Evolutionary conservation across 768 basidiomycete genomes (phyloP).

Genomic region (Ephemerocybe angulata): DNA sequence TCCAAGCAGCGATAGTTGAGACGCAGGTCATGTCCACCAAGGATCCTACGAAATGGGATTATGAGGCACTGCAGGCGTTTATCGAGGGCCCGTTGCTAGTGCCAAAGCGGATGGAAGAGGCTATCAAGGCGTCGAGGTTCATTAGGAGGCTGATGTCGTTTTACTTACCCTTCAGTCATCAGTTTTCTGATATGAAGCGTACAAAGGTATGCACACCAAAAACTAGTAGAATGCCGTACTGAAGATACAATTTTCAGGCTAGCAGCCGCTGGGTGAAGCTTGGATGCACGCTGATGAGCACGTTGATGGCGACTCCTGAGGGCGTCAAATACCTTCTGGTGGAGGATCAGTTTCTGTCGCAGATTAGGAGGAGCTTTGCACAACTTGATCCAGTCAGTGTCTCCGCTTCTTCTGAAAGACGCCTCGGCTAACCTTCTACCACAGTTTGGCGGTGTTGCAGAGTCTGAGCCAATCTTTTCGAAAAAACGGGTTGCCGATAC

Average conservation of each 20-base stretch:
- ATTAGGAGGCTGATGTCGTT: constrained; percentile 89
- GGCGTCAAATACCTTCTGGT: constrained; percentile 74
- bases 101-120: constrained; percentile 90
- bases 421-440: neutral
- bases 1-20: constrained; percentile 80
- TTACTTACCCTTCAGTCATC: constrained; percentile 85
- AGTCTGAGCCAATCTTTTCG: constrained; percentile 80
- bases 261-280: constrained; percentile 84
- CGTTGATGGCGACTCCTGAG: constrained; percentile 77
- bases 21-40: constrained; percentile 87
- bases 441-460: constrained; percentile 69
- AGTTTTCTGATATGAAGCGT: constrained; percentile 79
- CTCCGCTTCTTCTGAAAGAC: neutral
- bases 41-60: constrained; percentile 91
- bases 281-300: constrained; percentile 78
- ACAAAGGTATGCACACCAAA: constrained; percentile 50
- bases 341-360: constrained; percentile 83
- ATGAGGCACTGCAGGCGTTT: constrained; percentile 81
- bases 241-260: too few relatives aligned
- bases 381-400: constrained; percentile 84
- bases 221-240: too few relatives aligned
- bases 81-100: constrained; percentile 91
- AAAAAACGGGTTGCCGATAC: constrained; percentile 78
- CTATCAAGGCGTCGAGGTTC: constrained; percentile 85
- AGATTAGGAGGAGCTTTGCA: constrained; percentile 82